Evolutionary conservation across 2,329 filamentous ascomycete species (phyloP).

Genomic region (Lecanicillium sp.): DNA sequence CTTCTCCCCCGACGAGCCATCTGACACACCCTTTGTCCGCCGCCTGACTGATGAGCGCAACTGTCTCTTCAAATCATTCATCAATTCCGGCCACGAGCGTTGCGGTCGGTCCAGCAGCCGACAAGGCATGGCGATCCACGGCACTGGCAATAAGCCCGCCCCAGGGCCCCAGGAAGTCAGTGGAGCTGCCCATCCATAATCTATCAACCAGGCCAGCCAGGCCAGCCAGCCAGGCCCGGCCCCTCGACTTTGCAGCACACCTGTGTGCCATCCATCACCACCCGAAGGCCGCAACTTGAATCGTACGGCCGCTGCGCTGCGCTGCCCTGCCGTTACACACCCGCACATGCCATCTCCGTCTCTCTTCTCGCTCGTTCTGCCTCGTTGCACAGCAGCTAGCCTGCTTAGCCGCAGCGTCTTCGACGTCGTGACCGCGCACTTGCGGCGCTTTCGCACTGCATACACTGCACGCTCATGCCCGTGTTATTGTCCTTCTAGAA

Average conservation of each 20-base stretch:
- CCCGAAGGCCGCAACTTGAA: not conserved
- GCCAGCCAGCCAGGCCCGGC: no score
- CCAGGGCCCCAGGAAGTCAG: not conserved
- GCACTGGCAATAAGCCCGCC: constrained; percentile 1
- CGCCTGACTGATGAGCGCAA: constrained; percentile 10
- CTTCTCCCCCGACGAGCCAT: constrained; percentile 2
- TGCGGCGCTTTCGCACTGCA: no score
- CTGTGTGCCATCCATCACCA: no score
- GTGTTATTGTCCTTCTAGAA: not conserved
- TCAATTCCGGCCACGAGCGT: constrained; percentile 1
- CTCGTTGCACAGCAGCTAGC: no score
- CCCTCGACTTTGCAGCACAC: no score
- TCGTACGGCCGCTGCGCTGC: no score
- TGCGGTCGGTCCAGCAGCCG: constrained; percentile 11
- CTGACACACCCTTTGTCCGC: constrained; percentile 5
- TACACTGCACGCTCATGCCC: no score
- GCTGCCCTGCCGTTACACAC: no score
- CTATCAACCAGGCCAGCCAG: constrained; percentile 1
- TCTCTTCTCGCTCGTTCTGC: no score
- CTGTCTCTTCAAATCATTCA: not conserved
- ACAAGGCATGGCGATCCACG: constrained; percentile 11
- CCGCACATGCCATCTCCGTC: not conserved
- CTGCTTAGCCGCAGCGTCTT: no score
- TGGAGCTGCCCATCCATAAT: constrained; percentile 9
- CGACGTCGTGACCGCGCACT: no score